Conservation (phyloP, 177 flowering plant genomes). For the Vitis hybrid region DNA sequence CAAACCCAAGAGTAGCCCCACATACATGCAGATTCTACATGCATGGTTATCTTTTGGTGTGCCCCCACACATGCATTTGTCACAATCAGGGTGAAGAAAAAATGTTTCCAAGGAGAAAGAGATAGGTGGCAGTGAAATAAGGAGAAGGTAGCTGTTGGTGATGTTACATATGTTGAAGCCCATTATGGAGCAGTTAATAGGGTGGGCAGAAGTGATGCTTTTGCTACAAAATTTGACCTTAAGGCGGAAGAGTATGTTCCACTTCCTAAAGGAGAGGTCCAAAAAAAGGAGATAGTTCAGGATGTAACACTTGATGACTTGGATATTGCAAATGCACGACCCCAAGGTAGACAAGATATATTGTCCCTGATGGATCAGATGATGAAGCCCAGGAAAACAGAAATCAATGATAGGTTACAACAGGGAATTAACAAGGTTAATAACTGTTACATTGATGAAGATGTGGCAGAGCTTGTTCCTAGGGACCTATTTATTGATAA, state of each 20-base stretch:
- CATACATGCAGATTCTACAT: no score
- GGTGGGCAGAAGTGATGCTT: constrained; percentile 98
- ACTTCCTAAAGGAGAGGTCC: constrained; percentile 99
- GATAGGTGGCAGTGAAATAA: constrained; percentile 21
- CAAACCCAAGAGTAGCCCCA: no score
- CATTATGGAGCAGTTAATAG: constrained; percentile 99
- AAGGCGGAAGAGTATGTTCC: constrained; percentile 99
- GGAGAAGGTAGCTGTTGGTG: constrained; percentile 99
- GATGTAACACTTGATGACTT: constrained; percentile 81
- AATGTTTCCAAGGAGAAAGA: no score
- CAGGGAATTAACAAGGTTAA: constrained; percentile 81
- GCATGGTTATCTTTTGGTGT: no score
- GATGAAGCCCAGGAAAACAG: constrained; percentile 81
- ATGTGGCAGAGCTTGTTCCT: constrained; percentile 76
- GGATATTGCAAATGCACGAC: constrained; percentile 84
- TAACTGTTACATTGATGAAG: constrained; percentile 72
- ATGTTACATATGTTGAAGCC: constrained; percentile 94
- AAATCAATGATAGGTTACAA: constrained; percentile 71
- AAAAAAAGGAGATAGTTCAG: constrained; percentile 98
- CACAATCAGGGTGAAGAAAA: no score
- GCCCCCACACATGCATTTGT: no score
- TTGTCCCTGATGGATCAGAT: constrained; percentile 72
- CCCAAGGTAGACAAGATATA: constrained; percentile 82
- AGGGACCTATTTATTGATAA: constrained; percentile 83
- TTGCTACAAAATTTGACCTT: constrained; percentile 96